Conservation (phyloP, 169 alveolate genomes). For the Plasmodium inui region DNA sequence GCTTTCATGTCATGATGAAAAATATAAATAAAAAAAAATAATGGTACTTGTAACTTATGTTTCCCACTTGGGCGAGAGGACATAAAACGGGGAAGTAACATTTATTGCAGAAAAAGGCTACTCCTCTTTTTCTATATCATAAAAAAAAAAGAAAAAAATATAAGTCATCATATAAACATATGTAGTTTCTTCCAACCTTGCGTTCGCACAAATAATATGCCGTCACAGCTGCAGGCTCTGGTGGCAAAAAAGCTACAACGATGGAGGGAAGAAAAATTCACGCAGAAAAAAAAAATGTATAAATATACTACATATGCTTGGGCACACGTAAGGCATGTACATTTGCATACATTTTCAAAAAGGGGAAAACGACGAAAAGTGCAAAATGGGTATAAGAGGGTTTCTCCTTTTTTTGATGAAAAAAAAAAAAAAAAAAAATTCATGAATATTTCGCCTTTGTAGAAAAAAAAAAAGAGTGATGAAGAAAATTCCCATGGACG, state of each 20-base stretch:
- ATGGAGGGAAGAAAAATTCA: constrained; percentile 1
- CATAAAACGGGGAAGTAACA: background rate
- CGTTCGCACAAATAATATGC: background rate
- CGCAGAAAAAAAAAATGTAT: background rate
- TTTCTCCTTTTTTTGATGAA: background rate
- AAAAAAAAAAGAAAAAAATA: background rate
- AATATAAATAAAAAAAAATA: background rate
- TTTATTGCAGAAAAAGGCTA: background rate
- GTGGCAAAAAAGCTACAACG: constrained; percentile 6
- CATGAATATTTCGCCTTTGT: background rate
- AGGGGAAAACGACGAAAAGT: background rate
- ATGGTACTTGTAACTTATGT: background rate
- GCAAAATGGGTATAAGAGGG: background rate
- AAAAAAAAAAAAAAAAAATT: too few species aligned
- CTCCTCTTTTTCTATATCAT: background rate
- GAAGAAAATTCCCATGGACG: background rate
- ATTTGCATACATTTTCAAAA: background rate
- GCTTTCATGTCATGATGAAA: background rate
- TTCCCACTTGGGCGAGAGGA: background rate
- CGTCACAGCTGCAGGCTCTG: background rate
- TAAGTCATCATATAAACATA: background rate
- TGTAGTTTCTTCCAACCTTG: background rate
- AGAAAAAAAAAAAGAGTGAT: background rate
- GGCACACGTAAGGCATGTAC: constrained; percentile 2
- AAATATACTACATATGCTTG: background rate